These are phyloP conservation scores for Rhodotorula graminis DNA, from an alignment of 768 basidiomycete genomes.

Conservation along the genomic window DNA sequence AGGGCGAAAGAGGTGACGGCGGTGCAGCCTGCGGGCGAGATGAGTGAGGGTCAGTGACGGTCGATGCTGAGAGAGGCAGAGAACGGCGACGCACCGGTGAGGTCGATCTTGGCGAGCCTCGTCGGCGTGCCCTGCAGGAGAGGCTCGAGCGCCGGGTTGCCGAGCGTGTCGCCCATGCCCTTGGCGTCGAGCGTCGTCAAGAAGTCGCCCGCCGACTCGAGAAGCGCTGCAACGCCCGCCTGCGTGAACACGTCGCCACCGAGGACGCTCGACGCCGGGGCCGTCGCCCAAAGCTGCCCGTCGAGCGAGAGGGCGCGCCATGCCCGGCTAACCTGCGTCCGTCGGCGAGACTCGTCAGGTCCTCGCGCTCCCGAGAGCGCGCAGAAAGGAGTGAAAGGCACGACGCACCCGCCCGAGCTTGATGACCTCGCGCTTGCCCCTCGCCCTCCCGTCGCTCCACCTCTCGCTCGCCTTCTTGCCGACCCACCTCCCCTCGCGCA, in stretches of 20 bases:
- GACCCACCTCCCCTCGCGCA: constrained; percentile 7
- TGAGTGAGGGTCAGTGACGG: no score
- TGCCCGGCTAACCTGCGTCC: constrained; percentile 59
- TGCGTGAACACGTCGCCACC: constrained; percentile 54
- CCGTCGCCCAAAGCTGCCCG: constrained; percentile 73
- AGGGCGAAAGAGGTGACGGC: constrained; percentile 63
- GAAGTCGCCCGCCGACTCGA: constrained; percentile 61
- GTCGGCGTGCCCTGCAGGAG: constrained; percentile 5
- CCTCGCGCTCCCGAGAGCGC: no score
- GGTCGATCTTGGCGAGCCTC: constrained; percentile 3
- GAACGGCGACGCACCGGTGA: constrained; percentile 3
- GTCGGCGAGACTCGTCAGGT: background rate
- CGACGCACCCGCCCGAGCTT: constrained; percentile 67
- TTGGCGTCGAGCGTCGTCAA: constrained; percentile 59
- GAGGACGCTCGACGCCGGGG: constrained; percentile 60
- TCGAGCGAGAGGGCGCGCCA: constrained; percentile 76
- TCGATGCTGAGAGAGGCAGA: fast-evolving
- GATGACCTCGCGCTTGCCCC: constrained; percentile 70
- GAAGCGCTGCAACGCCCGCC: constrained; percentile 56
- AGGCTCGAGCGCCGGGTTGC: background rate
- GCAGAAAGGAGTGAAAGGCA: background rate
- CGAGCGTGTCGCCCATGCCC: constrained; percentile 47
- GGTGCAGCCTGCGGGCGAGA: constrained; percentile 60
- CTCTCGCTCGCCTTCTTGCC: constrained; percentile 48
- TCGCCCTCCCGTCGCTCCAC: constrained; percentile 67